A percentile compares a stretch with the other conserved stretches of the same genome.
Conservation (phyloP, 1,284 basidiomycete genomes). For the Gastroboletus turbinatus region DNA sequence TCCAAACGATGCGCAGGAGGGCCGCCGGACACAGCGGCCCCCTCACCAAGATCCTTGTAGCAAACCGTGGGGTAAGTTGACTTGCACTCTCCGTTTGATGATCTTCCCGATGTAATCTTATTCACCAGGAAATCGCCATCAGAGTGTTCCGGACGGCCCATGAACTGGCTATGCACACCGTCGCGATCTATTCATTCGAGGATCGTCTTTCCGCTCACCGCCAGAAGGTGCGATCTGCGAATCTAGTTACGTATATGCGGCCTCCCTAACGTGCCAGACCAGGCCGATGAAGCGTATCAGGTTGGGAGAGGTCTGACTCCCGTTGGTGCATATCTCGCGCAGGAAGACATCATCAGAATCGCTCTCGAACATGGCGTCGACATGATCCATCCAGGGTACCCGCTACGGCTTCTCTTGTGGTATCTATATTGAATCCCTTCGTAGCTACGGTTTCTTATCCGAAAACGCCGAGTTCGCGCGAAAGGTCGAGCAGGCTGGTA, state of each 20-base stretch:
- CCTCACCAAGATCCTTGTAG: slow-evolving; percentile 91
- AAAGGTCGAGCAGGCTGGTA: slow-evolving; percentile 95
- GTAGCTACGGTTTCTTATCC: slow-evolving; percentile 94
- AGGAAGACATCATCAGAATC: slow-evolving; percentile 95
- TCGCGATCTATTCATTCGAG: slow-evolving; percentile 97
- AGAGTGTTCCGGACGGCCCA: slow-evolving; percentile 98
- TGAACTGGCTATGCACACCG: slow-evolving; percentile 98
- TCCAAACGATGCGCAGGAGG: slow-evolving; percentile 89
- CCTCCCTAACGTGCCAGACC: slow-evolving; percentile 45
- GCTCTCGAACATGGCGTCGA: slow-evolving; percentile 97
- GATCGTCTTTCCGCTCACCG: slow-evolving; percentile 97
- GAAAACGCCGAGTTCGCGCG: slow-evolving; percentile 96
- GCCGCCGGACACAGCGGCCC: slow-evolving; percentile 89
- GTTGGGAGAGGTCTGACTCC: slow-evolving; percentile 96
- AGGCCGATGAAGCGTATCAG: slow-evolving; percentile 98
- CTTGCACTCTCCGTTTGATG: slow-evolving; percentile 1
- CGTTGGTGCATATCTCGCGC: slow-evolving; percentile 95
- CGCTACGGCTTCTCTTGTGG: slow-evolving; percentile 2
- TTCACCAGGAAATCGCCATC: slow-evolving; percentile 92
- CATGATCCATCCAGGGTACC: slow-evolving; percentile 97
- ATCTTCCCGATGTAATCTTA: slow-evolving; percentile 3
- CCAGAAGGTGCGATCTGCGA: slow-evolving; percentile 76
- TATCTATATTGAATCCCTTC: slow-evolving; percentile 4
- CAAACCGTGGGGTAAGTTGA: slow-evolving; percentile 85
- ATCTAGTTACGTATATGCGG: background rate